These are phyloP conservation scores for Plenodomus biglobosus DNA, from an alignment of 2,329 filamentous ascomycete species.

Conservation along the genomic window DNA sequence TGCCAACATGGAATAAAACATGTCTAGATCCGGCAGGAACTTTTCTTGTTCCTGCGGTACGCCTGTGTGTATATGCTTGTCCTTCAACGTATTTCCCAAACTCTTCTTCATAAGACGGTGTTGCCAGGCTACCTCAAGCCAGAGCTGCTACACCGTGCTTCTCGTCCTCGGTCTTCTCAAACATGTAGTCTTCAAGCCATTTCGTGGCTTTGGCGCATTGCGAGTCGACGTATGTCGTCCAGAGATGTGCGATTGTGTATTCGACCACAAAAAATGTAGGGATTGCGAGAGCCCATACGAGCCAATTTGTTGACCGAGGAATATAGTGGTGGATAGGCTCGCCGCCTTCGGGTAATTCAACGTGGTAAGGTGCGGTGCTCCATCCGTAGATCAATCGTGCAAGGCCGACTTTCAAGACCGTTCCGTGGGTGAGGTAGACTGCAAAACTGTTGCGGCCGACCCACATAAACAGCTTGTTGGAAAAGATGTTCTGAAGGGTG, in stretches of 20 bases:
- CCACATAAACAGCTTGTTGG: conserved; percentile 55
- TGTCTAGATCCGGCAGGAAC: not conserved
- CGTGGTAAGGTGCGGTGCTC: conserved; percentile 48
- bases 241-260: conserved; percentile 53
- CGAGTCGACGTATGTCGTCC: conserved; percentile 56
- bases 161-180: conserved; percentile 48
- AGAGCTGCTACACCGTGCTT: conserved; percentile 32
- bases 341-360: conserved; percentile 44
- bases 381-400: conserved; percentile 58
- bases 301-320: conserved; percentile 42
- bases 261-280: conserved; percentile 51
- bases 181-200: conserved; percentile 53
- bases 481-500: conserved; percentile 52
- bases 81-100: not conserved
- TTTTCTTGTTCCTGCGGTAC: not conserved
- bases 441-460: conserved; percentile 59
- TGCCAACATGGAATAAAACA: not conserved
- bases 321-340: conserved; percentile 49
- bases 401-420: conserved; percentile 54
- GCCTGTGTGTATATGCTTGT: not conserved
- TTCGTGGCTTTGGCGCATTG: conserved; percentile 53
- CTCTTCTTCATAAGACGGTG: not conserved
- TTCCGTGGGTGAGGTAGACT: conserved; percentile 58
- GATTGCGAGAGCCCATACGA: conserved; percentile 48
- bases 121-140: conserved; percentile 14